phyloP scores from a whole-genome alignment of 1,284 basidiomycete genomes.

The Cystobasidium slooffiae region DNA sequence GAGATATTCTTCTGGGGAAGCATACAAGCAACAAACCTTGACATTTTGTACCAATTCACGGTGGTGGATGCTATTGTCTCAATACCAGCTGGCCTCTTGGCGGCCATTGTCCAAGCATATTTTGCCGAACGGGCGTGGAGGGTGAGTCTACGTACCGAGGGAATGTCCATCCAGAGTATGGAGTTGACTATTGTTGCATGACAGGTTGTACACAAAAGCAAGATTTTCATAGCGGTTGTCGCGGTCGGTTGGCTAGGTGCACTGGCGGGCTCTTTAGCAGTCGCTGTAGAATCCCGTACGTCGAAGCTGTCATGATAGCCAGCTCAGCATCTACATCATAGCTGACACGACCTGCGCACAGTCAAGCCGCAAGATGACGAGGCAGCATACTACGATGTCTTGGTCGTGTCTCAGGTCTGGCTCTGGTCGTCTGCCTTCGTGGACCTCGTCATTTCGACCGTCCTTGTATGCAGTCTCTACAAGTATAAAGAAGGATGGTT shows the following conservation, averaged over 20 bases:
- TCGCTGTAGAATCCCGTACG: conserved; percentile 10
- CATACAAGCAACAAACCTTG: conserved; percentile 1
- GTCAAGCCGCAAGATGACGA: not conserved
- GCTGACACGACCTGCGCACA: not conserved
- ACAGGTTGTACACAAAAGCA: conserved; percentile 23
- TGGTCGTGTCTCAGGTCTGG: conserved; percentile 19
- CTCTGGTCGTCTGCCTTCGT: conserved; percentile 27
- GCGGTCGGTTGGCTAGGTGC: not conserved
- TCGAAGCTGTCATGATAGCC: not conserved
- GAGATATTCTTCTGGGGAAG: conserved; percentile 28
- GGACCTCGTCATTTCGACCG: conserved; percentile 6
- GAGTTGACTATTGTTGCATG: not conserved
- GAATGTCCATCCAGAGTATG: not conserved
- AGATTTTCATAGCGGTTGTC: conserved; percentile 1
- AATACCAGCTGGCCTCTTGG: conserved; percentile 19
- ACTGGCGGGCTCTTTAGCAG: conserved; percentile 13
- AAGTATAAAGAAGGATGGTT: conserved; percentile 14
- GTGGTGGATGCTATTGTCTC: conserved; percentile 25
- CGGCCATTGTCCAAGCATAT: conserved; percentile 14
- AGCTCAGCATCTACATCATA: not conserved
- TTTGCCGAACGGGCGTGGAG: conserved; percentile 35
- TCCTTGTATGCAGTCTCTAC: conserved; percentile 20
- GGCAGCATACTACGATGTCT: not conserved
- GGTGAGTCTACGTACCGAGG: not conserved
- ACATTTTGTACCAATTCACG: conserved; percentile 21